These are phyloP conservation scores for Colletotrichum sp. DNA, from an alignment of 2,329 filamentous ascomycete genomes.

Conservation along the genomic window DNA sequence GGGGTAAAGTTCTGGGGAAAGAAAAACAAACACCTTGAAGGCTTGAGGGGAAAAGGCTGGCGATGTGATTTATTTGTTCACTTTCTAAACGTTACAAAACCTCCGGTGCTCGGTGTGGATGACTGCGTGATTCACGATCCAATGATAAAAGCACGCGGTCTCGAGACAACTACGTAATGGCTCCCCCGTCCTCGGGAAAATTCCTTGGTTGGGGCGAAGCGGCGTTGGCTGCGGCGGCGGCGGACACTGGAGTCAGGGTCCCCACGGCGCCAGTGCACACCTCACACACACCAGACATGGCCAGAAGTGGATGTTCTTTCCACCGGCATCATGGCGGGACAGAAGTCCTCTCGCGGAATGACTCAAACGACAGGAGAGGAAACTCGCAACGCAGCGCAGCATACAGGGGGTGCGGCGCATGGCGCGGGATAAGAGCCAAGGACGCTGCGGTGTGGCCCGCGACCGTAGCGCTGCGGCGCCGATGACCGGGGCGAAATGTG, in stretches of 20 bases:
- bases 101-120: background rate
- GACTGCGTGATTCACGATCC: background rate
- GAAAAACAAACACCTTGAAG: background rate
- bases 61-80: background rate
- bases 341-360: background rate
- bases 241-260: background rate
- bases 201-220: background rate
- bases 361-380: background rate
- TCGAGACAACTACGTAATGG: background rate
- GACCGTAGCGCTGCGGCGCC: background rate
- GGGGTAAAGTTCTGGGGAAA: background rate
- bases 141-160: constrained; percentile 6
- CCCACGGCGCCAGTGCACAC: background rate
- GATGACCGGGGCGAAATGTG: constrained; percentile 8
- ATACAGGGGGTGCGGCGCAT: background rate
- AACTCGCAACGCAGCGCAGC: background rate
- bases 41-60: accelerated
- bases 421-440: background rate
- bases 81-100: background rate
- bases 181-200: background rate
- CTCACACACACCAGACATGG: background rate
- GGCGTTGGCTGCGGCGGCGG: background rate
- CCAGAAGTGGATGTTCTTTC: background rate
- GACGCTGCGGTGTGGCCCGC: background rate
- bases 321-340: background rate